Evolutionary conservation across 768 basidiomycete species (phyloP).

Genomic region (Pulveroboletus sp.): DNA sequence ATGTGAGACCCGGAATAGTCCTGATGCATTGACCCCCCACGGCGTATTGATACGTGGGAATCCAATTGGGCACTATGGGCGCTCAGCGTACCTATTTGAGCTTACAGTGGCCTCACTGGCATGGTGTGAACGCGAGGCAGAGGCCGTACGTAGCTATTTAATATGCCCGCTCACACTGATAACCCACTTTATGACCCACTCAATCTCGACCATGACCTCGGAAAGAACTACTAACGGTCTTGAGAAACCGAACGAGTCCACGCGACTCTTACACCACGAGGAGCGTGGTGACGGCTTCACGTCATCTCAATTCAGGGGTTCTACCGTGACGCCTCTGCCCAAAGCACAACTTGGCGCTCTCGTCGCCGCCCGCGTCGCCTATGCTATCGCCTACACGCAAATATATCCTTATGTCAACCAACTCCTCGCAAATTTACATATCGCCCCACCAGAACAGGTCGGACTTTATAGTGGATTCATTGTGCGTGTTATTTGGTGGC

Average conservation of each 20-base stretch:
- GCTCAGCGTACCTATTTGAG: too few species aligned
- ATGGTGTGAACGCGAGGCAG: background rate
- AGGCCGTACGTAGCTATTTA: background rate
- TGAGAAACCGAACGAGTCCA: background rate
- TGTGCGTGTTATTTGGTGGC: background rate
- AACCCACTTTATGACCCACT: background rate
- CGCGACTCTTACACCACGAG: background rate
- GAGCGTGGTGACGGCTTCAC: background rate
- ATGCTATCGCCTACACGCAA: conserved; percentile 3
- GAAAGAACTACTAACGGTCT: background rate
- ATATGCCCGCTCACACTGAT: too few species aligned
- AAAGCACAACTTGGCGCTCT: conserved; percentile 3
- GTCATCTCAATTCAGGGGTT: background rate
- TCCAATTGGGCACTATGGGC: too few species aligned
- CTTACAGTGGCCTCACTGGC: too few species aligned
- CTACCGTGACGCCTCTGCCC: conserved; percentile 1
- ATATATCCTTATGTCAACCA: conserved; percentile 11
- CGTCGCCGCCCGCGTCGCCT: background rate
- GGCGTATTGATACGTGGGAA: too few species aligned
- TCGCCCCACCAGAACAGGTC: conserved; percentile 4
- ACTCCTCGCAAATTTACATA: conserved; percentile 1
- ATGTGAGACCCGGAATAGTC: too few species aligned
- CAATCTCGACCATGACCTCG: background rate
- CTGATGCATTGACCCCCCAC: too few species aligned
- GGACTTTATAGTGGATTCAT: conserved; percentile 8